Base-by-base conservation (phyloP, 495 filamentous ascomycete species). In the Sabuloglossum arenarium region DNA sequence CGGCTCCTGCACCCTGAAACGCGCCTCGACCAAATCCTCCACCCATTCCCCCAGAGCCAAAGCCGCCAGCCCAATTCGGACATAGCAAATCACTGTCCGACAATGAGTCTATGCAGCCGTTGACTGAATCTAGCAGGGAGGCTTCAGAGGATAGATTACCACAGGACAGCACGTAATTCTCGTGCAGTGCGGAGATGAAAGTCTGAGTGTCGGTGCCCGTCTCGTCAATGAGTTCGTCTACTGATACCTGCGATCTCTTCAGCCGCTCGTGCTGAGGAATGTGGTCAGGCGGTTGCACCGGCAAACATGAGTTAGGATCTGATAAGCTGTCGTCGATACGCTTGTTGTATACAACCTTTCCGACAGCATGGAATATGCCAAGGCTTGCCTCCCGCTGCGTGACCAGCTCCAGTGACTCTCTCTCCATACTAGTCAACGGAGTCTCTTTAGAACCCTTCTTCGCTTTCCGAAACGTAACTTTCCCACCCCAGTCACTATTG, bases 291-390 rank as follows among this genome's bases (percentile, higher is more conserved):
- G 81, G 79, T 43, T 73, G 68, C 14, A 70, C 68, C 4, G 53
- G 49, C 49, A 16, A 29, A 5, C 39, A 29, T 30, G 11, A 19
- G 25, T 9, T 6, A 5, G 6, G 14, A 28, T 59, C 27, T 28
- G 25, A 19, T 28, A 23, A 21, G 59, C 24, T 25, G 63, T 55
- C 28, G 27, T 72, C 70, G 29, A 79, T 73, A 39, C 91, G 76
- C 64, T 94, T 97, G 68, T 97, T 97, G 68, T 97, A 89, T 3
- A 94, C 78, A 3, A 97, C 84, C 61, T 88, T 95, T 16, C 89
- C 93, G 52, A 99, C 82, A 28, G 93, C 88, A 67, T 99, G 93
- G 63, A 99, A 99, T 57, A 99, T 82, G 1, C 88, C 89, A 6
- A 96, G 71, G 59, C 77, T 90, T 21, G 85, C 77, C 68, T 95